Percentiles rank a stretch among this genome's conserved stretches.
These are phyloP conservation scores for Suillus placidus DNA, from an alignment of 768 basidiomycete species.

Conservation along the genomic window DNA sequence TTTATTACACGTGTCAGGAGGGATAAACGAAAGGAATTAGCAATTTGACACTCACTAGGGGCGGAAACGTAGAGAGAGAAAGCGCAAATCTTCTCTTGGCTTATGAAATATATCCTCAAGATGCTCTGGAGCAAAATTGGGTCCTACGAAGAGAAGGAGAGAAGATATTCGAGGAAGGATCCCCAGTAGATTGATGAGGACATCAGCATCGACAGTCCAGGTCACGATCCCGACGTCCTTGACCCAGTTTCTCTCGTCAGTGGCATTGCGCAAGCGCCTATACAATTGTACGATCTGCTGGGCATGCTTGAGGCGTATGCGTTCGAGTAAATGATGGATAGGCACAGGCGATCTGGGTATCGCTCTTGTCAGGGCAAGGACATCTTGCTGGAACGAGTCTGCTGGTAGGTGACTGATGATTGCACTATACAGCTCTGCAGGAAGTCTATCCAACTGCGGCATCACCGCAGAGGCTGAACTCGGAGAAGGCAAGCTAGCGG, in stretches of 20 bases:
- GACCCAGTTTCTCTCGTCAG: conserved; percentile 43
- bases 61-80: conserved; percentile 72
- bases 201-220: conserved; percentile 77
- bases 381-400: conserved; percentile 49
- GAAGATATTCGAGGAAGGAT: conserved; percentile 53
- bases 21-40: neutral
- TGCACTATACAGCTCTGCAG: conserved; percentile 65
- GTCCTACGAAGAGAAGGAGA: conserved; percentile 71
- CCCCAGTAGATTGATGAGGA: conserved; percentile 68
- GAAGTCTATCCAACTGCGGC: conserved; percentile 44
- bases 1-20: conserved; percentile 27
- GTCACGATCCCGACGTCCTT: conserved; percentile 54
- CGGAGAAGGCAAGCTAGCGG: neutral
- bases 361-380: conserved; percentile 62
- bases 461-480: neutral
- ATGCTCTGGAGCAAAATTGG: conserved; percentile 79
- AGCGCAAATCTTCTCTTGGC: conserved; percentile 48
- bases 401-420: conserved; percentile 57
- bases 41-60: conserved; percentile 65
- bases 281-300: conserved; percentile 62
- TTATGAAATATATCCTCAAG: conserved; percentile 65
- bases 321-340: conserved; percentile 56
- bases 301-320: conserved; percentile 51
- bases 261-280: conserved; percentile 48
- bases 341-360: conserved; percentile 66